These are phyloP conservation scores for Boletus tomentosulus DNA, from an alignment of 768 basidiomycete genomes.

Conservation along the genomic window DNA sequence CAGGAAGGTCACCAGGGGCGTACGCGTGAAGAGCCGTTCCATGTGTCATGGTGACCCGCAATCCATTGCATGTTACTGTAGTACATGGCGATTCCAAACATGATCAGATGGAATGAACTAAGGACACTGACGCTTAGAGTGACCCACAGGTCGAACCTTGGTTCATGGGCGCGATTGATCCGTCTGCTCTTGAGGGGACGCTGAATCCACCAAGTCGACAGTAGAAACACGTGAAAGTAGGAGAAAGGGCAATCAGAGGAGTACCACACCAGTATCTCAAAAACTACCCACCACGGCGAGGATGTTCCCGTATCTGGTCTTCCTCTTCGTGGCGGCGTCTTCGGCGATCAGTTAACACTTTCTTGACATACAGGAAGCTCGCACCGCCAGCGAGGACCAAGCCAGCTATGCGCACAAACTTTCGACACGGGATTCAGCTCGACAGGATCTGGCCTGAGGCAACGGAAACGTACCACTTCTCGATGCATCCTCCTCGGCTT, in stretches of 20 bases:
- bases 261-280: not conserved
- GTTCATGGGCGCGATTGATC: conserved; percentile 7
- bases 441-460: not conserved
- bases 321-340: conserved; percentile 18
- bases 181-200: conserved; percentile 3
- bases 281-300: not conserved
- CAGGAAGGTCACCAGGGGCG: not conserved
- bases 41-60: conserved; percentile 2
- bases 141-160: not conserved
- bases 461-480: conserved; percentile 14
- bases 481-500: conserved; percentile 12
- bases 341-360: conserved; percentile 24
- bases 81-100: not conserved
- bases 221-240: not conserved
- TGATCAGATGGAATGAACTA: not conserved
- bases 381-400: conserved; percentile 27
- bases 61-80: not conserved
- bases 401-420: conserved; percentile 27
- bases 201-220: not conserved
- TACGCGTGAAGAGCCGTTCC: not conserved
- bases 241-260: conserved; percentile 7
- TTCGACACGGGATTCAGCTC: not conserved
- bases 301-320: conserved; percentile 10
- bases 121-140: not conserved
- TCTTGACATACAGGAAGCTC: conserved; percentile 31